phyloP scores from a whole-genome alignment of 225 moss, liverwort and hornwort species.

The Straminergon stramineum region DNA sequence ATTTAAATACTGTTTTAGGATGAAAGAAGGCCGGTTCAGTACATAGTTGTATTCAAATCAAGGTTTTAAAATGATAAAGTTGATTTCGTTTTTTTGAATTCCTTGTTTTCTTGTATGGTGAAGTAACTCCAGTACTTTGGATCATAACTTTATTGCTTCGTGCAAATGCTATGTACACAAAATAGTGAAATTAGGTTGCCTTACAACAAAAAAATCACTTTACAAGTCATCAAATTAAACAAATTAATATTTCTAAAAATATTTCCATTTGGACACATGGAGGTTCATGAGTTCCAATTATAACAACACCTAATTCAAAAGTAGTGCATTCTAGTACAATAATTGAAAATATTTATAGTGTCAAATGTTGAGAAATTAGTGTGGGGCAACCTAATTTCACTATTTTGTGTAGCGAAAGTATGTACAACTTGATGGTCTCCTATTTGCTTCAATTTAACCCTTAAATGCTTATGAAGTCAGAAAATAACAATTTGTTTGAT shows the following conservation, averaged over 20 bases:
- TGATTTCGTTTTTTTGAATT: not conserved
- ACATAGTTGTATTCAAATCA: not conserved
- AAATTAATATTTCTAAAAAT: too few relatives aligned
- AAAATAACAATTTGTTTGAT: not conserved
- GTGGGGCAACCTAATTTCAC: too few relatives aligned
- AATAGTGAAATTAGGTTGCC: too few relatives aligned
- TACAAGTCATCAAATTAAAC: too few relatives aligned
- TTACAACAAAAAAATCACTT: too few relatives aligned
- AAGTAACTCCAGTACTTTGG: not conserved
- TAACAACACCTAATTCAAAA: too few relatives aligned
- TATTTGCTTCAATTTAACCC: not conserved
- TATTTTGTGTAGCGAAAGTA: too few relatives aligned
- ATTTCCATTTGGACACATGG: too few relatives aligned
- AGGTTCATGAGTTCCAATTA: too few relatives aligned
- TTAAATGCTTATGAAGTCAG: not conserved
- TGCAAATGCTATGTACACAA: not conserved
- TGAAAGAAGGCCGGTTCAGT: rapidly evolving
- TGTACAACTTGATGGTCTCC: not conserved
- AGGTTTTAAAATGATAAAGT: not conserved
- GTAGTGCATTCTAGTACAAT: too few relatives aligned
- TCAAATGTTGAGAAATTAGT: too few relatives aligned
- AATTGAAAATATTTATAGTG: too few relatives aligned
- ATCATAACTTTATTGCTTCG: not conserved
- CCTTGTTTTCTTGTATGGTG: rapidly evolving
- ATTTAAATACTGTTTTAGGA: not conserved